A percentile compares a stretch with the other conserved stretches of the same genome.
Conservation (phyloP, 148 eudicot genomes). For the Heliosperma pusillum region DNA sequence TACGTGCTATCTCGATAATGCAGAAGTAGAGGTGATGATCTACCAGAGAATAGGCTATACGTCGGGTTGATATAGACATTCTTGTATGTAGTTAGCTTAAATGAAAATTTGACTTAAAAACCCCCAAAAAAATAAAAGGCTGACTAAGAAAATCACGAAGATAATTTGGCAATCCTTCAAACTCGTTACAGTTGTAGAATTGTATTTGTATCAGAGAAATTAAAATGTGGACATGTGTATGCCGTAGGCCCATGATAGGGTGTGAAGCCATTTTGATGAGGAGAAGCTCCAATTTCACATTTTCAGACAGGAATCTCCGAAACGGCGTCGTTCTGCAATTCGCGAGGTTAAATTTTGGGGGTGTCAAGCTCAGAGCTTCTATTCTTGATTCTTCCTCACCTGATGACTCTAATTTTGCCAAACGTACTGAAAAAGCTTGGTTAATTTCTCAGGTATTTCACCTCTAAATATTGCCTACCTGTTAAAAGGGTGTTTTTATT, state of each 20-base stretch:
- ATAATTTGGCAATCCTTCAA: too few relatives aligned
- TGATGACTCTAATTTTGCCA: slow-evolving; percentile 51
- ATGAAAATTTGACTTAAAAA: too few relatives aligned
- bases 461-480: too few relatives aligned
- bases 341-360: slow-evolving; percentile 17
- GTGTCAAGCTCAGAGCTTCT: slow-evolving; percentile 44
- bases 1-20: too few relatives aligned
- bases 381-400: slow-evolving; percentile 36
- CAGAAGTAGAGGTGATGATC: too few relatives aligned
- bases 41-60: too few relatives aligned
- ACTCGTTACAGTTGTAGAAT: too few relatives aligned
- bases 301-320: not conserved
- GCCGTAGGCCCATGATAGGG: slow-evolving; percentile 22
- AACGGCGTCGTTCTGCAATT: slow-evolving; percentile 20
- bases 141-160: too few relatives aligned
- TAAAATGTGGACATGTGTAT: slow-evolving; percentile 27
- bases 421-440: slow-evolving; percentile 82
- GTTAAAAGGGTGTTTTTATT: not conserved
- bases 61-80: too few relatives aligned
- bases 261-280: not conserved
- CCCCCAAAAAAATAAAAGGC: too few relatives aligned
- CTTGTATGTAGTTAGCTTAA: too few relatives aligned
- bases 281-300: not conserved
- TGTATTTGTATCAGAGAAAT: too few relatives aligned
- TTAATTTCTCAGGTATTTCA: slow-evolving; percentile 60